Conservation (phyloP, 768 basidiomycete species). For the Tricholoma bakamatsutake region DNA sequence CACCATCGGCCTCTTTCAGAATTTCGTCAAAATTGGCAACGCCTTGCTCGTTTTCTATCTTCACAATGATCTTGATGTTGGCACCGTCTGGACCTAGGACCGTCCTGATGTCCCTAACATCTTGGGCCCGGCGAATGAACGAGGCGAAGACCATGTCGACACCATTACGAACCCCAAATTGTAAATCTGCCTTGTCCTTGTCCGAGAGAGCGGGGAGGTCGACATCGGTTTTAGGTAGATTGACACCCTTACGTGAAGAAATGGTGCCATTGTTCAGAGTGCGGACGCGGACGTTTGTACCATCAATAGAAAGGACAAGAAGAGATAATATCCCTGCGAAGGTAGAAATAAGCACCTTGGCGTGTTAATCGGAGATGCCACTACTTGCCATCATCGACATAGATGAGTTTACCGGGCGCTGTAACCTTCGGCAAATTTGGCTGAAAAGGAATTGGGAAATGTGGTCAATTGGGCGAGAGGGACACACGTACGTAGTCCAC, state of each 20-base stretch:
- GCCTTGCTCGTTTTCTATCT: slow-evolving; percentile 99
- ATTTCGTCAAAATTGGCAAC: slow-evolving; percentile 99
- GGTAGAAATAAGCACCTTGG: neutral
- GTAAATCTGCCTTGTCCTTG: slow-evolving; percentile 94
- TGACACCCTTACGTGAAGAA: slow-evolving; percentile 97
- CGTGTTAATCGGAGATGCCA: neutral
- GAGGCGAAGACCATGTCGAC: slow-evolving; percentile 99
- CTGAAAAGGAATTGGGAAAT: slow-evolving; percentile 31
- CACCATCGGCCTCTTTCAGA: slow-evolving; percentile 89
- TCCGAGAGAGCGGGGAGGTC: slow-evolving; percentile 96
- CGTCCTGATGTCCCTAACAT: slow-evolving; percentile 88
- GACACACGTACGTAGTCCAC: slow-evolving; percentile 82
- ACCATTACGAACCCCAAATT: slow-evolving; percentile 94
- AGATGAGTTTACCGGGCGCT: slow-evolving; percentile 94
- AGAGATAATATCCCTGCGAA: slow-evolving; percentile 77
- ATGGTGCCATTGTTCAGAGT: slow-evolving; percentile 88
- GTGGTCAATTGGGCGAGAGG: neutral
- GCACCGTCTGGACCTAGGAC: slow-evolving; percentile 94
- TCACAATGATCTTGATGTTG: slow-evolving; percentile 97
- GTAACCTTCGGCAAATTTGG: slow-evolving; percentile 93
- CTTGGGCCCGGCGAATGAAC: slow-evolving; percentile 93
- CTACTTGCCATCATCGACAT: slow-evolving; percentile 84
- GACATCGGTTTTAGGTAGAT: slow-evolving; percentile 95
- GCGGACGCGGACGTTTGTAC: slow-evolving; percentile 74
- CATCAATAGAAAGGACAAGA: slow-evolving; percentile 86